Evolutionary conservation across 805 yeast genomes (phyloP), one percentile per base, ranked within the genome.

Genomic region (Aciculoconidium aculeatum): DNA sequence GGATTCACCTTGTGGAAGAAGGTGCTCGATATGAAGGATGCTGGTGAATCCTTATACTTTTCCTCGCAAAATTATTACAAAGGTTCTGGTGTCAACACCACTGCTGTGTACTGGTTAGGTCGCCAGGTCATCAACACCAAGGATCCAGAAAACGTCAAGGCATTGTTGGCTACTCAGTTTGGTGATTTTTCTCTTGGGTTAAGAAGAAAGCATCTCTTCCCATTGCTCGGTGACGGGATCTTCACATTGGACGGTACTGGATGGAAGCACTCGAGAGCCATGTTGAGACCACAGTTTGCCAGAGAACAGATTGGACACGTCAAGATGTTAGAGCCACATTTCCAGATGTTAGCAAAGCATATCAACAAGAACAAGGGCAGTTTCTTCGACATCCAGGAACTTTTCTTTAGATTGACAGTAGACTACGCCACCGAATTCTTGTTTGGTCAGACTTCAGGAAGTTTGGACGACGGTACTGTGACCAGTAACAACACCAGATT

Each of bases 131-230:
- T 25, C 15, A 15, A n/a, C 13, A 46, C 51, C 18, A 39, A 33
- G 13, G 49, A 46, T 25, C 47, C 49, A 1, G 51, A 41, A 21
- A 46, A 45, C 25, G 35, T 46, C 27, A 46, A 46, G 34, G 49
- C 48, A 2, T 6, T 46, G 6, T 32, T 45, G 21, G 47, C 45
- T 6, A 45, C 49, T 8, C 49, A 46, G 24, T 44, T 46, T 32
- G 31, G 35, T 15, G 49, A 43, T 30, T 46, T 44, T 25, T 29
- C 21, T 21, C 32, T 46, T 8, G 50, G 50, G 3, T 11, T 35
- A 4, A 41, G 49, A 15, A 40, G 37, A 26, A 19, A 35, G 8
- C 42, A 34, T 21, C 37, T 42, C 27, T 23, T 25, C n/a, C 42
- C 44, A 19, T 25, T 43, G 2, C 23, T 45, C 23, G 50, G 48